phyloP scores from a whole-genome alignment of 805 yeast genomes.

The Cyberlindnera maritima region DNA sequence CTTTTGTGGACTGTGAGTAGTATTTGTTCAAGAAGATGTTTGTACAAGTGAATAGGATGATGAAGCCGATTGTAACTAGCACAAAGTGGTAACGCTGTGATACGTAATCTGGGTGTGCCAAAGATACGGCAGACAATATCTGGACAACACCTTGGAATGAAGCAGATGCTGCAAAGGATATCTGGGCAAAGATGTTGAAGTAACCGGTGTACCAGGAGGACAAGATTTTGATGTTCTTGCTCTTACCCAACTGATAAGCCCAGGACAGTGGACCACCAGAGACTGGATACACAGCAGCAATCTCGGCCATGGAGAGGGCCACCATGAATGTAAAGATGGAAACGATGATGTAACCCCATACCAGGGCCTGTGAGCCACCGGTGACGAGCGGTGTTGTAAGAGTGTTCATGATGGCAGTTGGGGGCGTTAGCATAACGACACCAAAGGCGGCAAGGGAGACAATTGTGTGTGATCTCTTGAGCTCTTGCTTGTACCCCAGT shows the following conservation, averaged over 20 bases:
- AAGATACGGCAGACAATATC: constrained; percentile 22
- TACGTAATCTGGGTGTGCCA: constrained; percentile 18
- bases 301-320: constrained; percentile 29
- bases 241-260: constrained; percentile 31
- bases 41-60: constrained; percentile 21
- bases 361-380: constrained; percentile 29
- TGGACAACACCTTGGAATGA: constrained; percentile 27
- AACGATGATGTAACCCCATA: constrained; percentile 29
- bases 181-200: constrained; percentile 28
- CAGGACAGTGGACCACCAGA: constrained; percentile 36
- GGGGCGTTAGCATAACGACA: constrained; percentile 25
- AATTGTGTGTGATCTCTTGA: constrained; percentile 24
- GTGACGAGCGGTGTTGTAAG: constrained; percentile 23
- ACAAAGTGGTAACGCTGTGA: constrained; percentile 24
- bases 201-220: constrained; percentile 32
- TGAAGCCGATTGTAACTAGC: constrained; percentile 24
- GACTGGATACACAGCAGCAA: constrained; percentile 33
- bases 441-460: constrained; percentile 26
- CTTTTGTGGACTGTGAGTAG: constrained; percentile 24
- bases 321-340: constrained; percentile 25
- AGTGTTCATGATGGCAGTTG: constrained; percentile 27
- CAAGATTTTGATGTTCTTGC: constrained; percentile 23
- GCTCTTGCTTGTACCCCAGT: constrained; percentile 28
- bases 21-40: constrained; percentile 25
- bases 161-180: constrained; percentile 27